These are phyloP conservation scores for Cylindricascospora bacillispora DNA, from an alignment of 1,139 yeast species.

Conservation along the genomic window DNA sequence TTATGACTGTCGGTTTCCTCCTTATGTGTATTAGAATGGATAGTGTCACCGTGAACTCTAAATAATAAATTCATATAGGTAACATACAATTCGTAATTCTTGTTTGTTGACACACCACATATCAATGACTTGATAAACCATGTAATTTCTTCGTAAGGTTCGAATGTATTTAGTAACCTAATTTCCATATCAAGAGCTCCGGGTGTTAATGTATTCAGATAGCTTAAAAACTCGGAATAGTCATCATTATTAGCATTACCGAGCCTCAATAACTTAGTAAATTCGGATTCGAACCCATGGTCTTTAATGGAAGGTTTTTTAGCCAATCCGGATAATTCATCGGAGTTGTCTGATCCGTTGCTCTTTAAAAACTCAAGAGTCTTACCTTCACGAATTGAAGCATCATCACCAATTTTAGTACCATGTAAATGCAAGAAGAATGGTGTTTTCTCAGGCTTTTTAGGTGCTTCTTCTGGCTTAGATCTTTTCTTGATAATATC, in stretches of 20 bases:
- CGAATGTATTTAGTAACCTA: slow-evolving; percentile 54
- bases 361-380: no score
- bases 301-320: slow-evolving; percentile 15
- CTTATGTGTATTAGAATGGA: slow-evolving; percentile 35
- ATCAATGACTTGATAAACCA: slow-evolving; percentile 55
- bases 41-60: slow-evolving; percentile 71
- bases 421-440: slow-evolving; percentile 61
- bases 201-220: slow-evolving; percentile 57
- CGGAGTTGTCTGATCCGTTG: slow-evolving; percentile 4
- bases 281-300: slow-evolving; percentile 53
- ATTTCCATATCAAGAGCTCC: slow-evolving; percentile 75
- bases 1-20: slow-evolving; percentile 15
- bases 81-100: slow-evolving; percentile 37
- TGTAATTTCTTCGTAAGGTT: slow-evolving; percentile 45
- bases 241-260: slow-evolving; percentile 30
- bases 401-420: slow-evolving; percentile 56
- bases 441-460: slow-evolving; percentile 77
- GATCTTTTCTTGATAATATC: slow-evolving; percentile 79
- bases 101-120: slow-evolving; percentile 43
- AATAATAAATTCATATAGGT: slow-evolving; percentile 70
- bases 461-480: slow-evolving; percentile 81
- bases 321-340: slow-evolving; percentile 9
- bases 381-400: slow-evolving; percentile 46
- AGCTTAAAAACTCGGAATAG: slow-evolving; percentile 39
- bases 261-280: slow-evolving; percentile 53